These are phyloP conservation scores for Meyerozyma smithsonii DNA, from an alignment of 1,139 yeast species.

Conservation along the genomic window DNA sequence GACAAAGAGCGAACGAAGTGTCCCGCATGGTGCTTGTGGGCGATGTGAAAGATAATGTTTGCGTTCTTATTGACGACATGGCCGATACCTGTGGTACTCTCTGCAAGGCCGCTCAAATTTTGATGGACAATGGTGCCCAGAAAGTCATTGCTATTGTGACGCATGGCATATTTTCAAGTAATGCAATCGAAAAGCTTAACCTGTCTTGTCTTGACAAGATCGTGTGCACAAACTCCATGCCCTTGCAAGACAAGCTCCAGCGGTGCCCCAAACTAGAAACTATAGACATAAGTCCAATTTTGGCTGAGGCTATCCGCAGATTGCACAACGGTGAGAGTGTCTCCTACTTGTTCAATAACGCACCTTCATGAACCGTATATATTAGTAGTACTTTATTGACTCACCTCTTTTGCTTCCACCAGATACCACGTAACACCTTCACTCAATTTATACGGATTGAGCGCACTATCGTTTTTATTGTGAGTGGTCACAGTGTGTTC, in stretches of 20 bases:
- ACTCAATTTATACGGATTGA: slow-evolving; percentile 47
- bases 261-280: slow-evolving; percentile 56
- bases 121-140: slow-evolving; percentile 58
- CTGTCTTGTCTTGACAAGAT: slow-evolving; percentile 54
- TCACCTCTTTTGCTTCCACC: slow-evolving; percentile 40
- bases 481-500: slow-evolving; percentile 40
- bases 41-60: slow-evolving; percentile 65
- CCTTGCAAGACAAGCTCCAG: slow-evolving; percentile 50
- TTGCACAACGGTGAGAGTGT: slow-evolving; percentile 82
- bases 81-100: slow-evolving; percentile 83
- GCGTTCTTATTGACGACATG: slow-evolving; percentile 76
- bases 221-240: slow-evolving; percentile 75
- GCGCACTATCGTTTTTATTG: slow-evolving; percentile 22
- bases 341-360: slow-evolving; percentile 62
- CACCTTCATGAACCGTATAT: slow-evolving; percentile 23
- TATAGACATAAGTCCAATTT: slow-evolving; percentile 66
- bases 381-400: background rate
- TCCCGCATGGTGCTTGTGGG: slow-evolving; percentile 75
- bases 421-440: slow-evolving; percentile 47
- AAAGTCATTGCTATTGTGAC: slow-evolving; percentile 75
- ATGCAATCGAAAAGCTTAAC: slow-evolving; percentile 60
- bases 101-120: slow-evolving; percentile 70
- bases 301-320: slow-evolving; percentile 79
- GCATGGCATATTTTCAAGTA: slow-evolving; percentile 73
- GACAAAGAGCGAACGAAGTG: slow-evolving; percentile 76